Base-by-base conservation (phyloP, 2,329 filamentous ascomycete species). In the Capronia americana region DNA sequence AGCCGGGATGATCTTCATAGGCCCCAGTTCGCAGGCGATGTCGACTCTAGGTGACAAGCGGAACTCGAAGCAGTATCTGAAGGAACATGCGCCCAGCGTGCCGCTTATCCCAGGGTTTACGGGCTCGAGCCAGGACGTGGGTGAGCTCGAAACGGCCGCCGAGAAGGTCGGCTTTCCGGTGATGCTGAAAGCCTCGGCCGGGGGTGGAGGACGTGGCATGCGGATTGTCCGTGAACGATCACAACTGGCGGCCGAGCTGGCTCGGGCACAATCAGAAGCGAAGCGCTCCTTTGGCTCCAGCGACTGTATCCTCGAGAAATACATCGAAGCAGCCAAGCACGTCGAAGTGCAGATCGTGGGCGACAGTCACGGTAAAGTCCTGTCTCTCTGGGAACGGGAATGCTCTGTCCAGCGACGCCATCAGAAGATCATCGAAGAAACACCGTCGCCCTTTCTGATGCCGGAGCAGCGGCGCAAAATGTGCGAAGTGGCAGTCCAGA, bases 381-480 rank as follows among this genome's bases (percentile, higher is more conserved):
- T 80, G 14, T 74, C 77, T 14, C 72, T 80, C 0, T 79, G 81
- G 4, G 83, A 85, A 57, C 75, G 84, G 8, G 84, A 85, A 44
- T 86, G 84, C 65, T 84, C 82, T 4, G 71, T 85, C 1, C 83
- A 86, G 57, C 73, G 84, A 5, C 76, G 83, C 1, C 79, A 85
- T 65, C 83, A 86, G 64, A 86, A 86, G 65, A 78, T 85, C 2
- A 75, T 86, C 0, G 84, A 86, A 66, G 82, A 84, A 72, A 78
- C 77, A 1, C 81, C 81, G 0, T 79, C 77, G 5, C 61, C 73
- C 0, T 77, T 79, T 56, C 71, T 83, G 0, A 74, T 73, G 0
- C 61, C 66, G 4, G 70, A 72, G 2, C 69, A 77, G 0, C 72
- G 80, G 0, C 38, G 70, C 10, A 70, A 72, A 20, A 81, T 84